Percentiles rank a stretch among this genome's conserved stretches.
Evolutionary conservation across 371 early-diverging fungal species (phyloP).

Genomic region (Blastocladiella emersonii): DNA sequence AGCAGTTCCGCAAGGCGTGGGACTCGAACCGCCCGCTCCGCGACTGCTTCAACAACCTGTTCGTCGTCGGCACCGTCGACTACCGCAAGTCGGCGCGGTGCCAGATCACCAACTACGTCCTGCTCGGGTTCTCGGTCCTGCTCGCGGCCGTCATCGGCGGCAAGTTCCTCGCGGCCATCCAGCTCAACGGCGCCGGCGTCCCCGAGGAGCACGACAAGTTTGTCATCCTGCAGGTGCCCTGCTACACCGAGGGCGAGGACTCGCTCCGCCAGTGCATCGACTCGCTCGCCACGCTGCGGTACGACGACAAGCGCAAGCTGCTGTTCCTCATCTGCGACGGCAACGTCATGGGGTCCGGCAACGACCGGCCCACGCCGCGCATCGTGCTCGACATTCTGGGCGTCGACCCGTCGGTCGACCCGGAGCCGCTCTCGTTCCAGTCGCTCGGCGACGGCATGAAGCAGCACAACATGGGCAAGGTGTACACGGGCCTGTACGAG

Average conservation of each 20-base stretch:
- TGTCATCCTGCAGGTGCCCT: constrained; percentile 83
- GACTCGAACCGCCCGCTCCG: background rate
- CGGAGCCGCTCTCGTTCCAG: constrained; percentile 39
- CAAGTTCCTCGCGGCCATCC: constrained; percentile 85
- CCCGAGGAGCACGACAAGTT: constrained; percentile 85
- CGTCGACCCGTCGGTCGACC: constrained; percentile 55
- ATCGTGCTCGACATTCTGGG: constrained; percentile 75
- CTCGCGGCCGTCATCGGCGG: constrained; percentile 69
- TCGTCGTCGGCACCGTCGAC: constrained; percentile 82
- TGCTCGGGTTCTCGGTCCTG: constrained; percentile 60
- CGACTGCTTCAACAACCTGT: constrained; percentile 66
- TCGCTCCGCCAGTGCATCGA: constrained; percentile 65
- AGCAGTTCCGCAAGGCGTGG: background rate
- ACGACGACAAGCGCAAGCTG: constrained; percentile 34
- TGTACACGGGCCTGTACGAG: constrained; percentile 79
- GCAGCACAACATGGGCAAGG: constrained; percentile 59
- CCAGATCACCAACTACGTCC: constrained; percentile 74
- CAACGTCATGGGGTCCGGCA: constrained; percentile 81
- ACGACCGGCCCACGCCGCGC: constrained; percentile 70
- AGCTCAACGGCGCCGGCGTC: constrained; percentile 50
- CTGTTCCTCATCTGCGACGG: constrained; percentile 56
- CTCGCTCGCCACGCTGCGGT: constrained; percentile 78
- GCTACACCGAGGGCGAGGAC: constrained; percentile 68
- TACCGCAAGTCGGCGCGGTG: constrained; percentile 64
- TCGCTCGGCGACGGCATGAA: constrained; percentile 48